phyloP scores from a whole-genome alignment of 345 rosid species.

The Corchorus olitorius region DNA sequence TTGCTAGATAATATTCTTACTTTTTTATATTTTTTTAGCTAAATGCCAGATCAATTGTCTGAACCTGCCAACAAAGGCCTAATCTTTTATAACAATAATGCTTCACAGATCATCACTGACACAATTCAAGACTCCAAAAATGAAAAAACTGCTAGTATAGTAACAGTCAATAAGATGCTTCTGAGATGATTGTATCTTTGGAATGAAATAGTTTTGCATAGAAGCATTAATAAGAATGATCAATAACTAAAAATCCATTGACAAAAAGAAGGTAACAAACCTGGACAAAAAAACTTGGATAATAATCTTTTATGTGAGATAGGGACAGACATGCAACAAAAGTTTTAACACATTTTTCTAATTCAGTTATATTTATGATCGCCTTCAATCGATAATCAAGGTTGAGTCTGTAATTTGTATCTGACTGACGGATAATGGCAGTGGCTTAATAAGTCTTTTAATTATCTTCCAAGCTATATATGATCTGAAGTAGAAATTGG shows the following conservation, averaged over 20 bases:
- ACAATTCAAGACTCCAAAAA: neutral
- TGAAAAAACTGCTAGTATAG: neutral
- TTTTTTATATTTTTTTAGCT: neutral
- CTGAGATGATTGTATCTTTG: neutral
- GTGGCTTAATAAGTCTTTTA: neutral
- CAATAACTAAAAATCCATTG: neutral
- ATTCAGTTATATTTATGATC: neutral
- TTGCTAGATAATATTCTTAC: no score
- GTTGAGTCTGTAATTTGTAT: neutral
- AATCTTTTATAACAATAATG: neutral
- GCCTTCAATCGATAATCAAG: neutral
- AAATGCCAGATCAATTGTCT: no score
- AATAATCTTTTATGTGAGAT: neutral
- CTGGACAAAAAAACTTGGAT: neutral
- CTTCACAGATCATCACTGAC: neutral
- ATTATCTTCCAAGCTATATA: neutral
- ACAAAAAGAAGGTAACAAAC: neutral
- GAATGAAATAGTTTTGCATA: neutral
- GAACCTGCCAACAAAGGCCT: neutral
- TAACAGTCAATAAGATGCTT: neutral
- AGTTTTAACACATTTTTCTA: neutral
- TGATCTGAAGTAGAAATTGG: neutral
- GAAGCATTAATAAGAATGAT: neutral
- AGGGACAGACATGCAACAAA: neutral
- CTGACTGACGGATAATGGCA: neutral